Conservation (phyloP, 2,329 filamentous ascomycete genomes). For the Hawksworthiomyces lignivorus region DNA sequence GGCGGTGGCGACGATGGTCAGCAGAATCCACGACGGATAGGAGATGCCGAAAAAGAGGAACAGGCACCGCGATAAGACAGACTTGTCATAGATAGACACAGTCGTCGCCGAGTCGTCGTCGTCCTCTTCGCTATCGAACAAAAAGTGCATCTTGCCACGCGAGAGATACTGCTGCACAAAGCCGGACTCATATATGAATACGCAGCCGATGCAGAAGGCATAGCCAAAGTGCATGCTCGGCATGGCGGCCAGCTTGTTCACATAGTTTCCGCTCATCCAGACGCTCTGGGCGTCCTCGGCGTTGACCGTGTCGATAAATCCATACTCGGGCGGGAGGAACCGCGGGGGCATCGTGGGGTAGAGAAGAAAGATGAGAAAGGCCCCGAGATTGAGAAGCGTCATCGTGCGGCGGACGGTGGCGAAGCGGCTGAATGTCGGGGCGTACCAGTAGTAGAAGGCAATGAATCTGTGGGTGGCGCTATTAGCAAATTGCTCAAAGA, state of each 20-base stretch:
- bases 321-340: slow-evolving; percentile 41
- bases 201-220: slow-evolving; percentile 45
- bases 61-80: slow-evolving; percentile 1
- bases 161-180: slow-evolving; percentile 26
- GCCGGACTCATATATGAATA: slow-evolving; percentile 45
- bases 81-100: neutral
- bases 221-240: slow-evolving; percentile 52
- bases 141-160: neutral
- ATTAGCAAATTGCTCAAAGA: too few relatives aligned
- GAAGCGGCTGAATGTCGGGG: slow-evolving; percentile 31
- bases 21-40: slow-evolving; percentile 46
- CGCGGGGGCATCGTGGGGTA: slow-evolving; percentile 59
- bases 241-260: slow-evolving; percentile 52
- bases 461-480: slow-evolving; percentile 45
- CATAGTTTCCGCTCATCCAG: slow-evolving; percentile 48
- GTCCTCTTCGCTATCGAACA: slow-evolving; percentile 9
- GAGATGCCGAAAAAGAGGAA: slow-evolving; percentile 33
- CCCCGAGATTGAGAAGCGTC: slow-evolving; percentile 53
- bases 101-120: slow-evolving; percentile 3
- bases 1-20: slow-evolving; percentile 53
- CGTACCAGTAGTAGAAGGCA: slow-evolving; percentile 55
- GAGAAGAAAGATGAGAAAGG: slow-evolving; percentile 54
- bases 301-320: slow-evolving; percentile 45
- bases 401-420: slow-evolving; percentile 30
- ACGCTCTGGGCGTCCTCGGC: slow-evolving; percentile 43